Conservation (phyloP, 1,284 basidiomycete genomes). For the Fomitiporia mediterranea region DNA sequence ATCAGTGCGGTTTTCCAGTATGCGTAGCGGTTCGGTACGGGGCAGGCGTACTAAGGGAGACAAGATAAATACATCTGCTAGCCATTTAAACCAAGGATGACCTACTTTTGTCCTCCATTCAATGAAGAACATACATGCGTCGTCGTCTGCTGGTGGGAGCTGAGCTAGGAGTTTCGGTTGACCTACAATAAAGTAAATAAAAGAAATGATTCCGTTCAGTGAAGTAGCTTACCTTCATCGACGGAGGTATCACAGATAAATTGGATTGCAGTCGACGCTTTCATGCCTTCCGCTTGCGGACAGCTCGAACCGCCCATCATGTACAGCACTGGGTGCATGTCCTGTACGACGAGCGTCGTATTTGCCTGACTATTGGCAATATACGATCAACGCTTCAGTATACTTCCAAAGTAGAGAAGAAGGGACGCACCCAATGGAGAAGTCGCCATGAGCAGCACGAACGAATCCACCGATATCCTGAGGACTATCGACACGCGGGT, state of each 20-base stretch:
- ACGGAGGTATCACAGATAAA: constrained; percentile 62
- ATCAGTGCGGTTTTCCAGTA: constrained; percentile 16
- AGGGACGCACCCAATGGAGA: constrained; percentile 63
- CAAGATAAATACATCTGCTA: constrained; percentile 17
- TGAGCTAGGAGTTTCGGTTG: constrained; percentile 55
- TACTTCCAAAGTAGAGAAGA: not conserved
- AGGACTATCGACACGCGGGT: constrained; percentile 45
- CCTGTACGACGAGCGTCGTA: constrained; percentile 50
- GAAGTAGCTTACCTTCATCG: constrained; percentile 38
- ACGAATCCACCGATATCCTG: constrained; percentile 59
- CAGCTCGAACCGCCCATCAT: constrained; percentile 61
- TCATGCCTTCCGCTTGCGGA: constrained; percentile 40
- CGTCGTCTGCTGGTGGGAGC: constrained; percentile 57
- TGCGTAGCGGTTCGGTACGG: constrained; percentile 3
- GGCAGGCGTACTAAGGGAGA: constrained; percentile 21
- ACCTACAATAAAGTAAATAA: constrained; percentile 28
- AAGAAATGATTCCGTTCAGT: not conserved
- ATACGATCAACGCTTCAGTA: not conserved
- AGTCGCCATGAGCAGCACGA: constrained; percentile 57
- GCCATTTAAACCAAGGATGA: constrained; percentile 7
- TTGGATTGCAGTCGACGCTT: constrained; percentile 56
- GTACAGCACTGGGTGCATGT: constrained; percentile 42
- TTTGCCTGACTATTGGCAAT: constrained; percentile 46
- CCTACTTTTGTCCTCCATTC: constrained; percentile 71
- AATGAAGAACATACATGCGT: constrained; percentile 61